Evolutionary conservation across 1,284 basidiomycete genomes (phyloP).

Genomic region (Melampsora abietis-canadensis): DNA sequence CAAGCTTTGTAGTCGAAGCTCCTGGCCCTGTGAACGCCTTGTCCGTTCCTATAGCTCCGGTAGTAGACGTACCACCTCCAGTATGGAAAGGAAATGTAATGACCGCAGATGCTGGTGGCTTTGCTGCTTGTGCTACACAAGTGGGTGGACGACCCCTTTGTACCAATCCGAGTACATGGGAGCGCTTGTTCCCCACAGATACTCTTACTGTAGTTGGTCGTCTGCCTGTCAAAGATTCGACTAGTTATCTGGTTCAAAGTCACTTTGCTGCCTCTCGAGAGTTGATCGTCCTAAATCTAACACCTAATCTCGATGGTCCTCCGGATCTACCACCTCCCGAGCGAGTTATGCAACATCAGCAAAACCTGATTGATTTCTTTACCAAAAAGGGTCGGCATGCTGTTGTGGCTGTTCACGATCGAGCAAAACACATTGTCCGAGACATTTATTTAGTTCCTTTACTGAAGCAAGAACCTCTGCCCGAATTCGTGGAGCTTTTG

Average conservation of each 20-base stretch:
- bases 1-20: constrained; percentile 9
- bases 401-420: constrained; percentile 47
- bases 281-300: constrained; percentile 48
- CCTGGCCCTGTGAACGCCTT: background rate
- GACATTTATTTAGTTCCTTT: constrained; percentile 86
- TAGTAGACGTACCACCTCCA: constrained; percentile 11
- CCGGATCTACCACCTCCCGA: constrained; percentile 47
- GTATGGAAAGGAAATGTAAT: constrained; percentile 50
- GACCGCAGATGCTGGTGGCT: constrained; percentile 50
- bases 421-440: constrained; percentile 58
- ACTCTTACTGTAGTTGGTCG: constrained; percentile 46
- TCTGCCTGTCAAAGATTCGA: constrained; percentile 48
- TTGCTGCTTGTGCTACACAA: constrained; percentile 48
- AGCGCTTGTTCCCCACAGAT: constrained; percentile 48
- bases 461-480: constrained; percentile 64
- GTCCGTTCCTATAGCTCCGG: background rate
- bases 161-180: constrained; percentile 46
- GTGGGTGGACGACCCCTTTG: constrained; percentile 50
- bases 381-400: constrained; percentile 49
- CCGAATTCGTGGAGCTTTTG: constrained; percentile 79
- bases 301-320: constrained; percentile 48
- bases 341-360: constrained; percentile 47
- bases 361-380: constrained; percentile 48
- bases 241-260: constrained; percentile 51
- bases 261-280: constrained; percentile 49